These are phyloP conservation scores for Plasmopara halstedii DNA, from an alignment of 352 stramenopile genomes.

Conservation along the genomic window DNA sequence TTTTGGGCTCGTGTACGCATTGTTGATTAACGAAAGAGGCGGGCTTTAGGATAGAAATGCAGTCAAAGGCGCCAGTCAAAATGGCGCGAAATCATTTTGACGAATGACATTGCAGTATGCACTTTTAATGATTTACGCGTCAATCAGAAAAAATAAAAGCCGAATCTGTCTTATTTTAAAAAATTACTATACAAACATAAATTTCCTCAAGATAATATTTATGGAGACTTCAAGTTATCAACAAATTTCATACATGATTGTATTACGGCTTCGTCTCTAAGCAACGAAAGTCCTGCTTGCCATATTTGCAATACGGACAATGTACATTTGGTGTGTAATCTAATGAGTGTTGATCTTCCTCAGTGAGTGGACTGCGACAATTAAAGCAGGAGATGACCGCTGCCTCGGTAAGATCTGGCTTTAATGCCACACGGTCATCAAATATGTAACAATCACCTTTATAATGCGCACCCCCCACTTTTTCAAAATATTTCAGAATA, in stretches of 20 bases:
- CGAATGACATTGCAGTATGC: too few species aligned
- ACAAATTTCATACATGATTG: not conserved
- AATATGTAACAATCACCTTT: conserved; percentile 76
- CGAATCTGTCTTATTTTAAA: too few species aligned
- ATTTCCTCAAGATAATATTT: too few species aligned
- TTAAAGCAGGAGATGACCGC: conserved; percentile 37
- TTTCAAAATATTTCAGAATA: conserved; percentile 77
- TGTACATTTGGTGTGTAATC: conserved; percentile 34
- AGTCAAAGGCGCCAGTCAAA: not conserved
- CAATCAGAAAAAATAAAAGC: too few species aligned
- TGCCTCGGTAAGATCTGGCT: conserved; percentile 44
- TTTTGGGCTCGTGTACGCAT: conserved; percentile 25
- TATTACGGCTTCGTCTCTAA: not conserved
- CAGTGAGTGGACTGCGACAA: conserved; percentile 50
- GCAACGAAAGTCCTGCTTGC: conserved; percentile 41
- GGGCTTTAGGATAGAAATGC: too few species aligned
- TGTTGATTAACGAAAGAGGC: too few species aligned
- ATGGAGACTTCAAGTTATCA: too few species aligned
- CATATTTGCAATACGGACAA: conserved; percentile 51
- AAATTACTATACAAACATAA: too few species aligned
- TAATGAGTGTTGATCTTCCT: conserved; percentile 33
- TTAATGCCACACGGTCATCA: conserved; percentile 63
- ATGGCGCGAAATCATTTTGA: not conserved
- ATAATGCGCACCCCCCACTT: conserved; percentile 59
- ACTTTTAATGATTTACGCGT: too few species aligned